These are phyloP conservation scores for Plantago coronopus DNA, from an alignment of 305 asterid genomes.

Conservation along the genomic window DNA sequence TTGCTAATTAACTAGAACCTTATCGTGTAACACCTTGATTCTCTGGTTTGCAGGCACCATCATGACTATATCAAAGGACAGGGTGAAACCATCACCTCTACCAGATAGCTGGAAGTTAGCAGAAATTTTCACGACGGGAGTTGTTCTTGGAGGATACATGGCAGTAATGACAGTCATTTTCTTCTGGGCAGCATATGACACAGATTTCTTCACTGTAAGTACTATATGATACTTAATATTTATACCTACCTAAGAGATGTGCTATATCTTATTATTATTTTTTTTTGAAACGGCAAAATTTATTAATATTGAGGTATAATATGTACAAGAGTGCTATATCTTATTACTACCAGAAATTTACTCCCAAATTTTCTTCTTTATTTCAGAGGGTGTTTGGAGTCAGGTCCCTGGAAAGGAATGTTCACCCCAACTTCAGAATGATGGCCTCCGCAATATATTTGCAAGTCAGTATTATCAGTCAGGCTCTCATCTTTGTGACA, in stretches of 20 bases:
- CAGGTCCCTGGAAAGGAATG: conserved; percentile 39
- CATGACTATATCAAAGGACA: conserved; percentile 79
- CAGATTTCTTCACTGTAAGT: conserved; percentile 59
- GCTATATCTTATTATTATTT: not conserved
- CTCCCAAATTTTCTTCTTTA: too few relatives aligned
- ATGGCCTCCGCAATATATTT: conserved; percentile 71
- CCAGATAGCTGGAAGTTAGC: conserved; percentile 83
- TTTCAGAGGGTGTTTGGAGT: conserved; percentile 58
- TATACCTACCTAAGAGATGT: not conserved
- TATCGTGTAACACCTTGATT: too few relatives aligned
- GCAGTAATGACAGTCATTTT: conserved; percentile 74
- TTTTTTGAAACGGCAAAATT: too few relatives aligned
- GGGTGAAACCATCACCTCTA: conserved; percentile 77
- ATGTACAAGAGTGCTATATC: not conserved
- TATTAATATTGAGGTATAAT: too few relatives aligned
- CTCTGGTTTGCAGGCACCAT: conserved; percentile 51
- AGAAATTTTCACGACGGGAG: conserved; percentile 67
- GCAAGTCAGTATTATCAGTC: conserved; percentile 76
- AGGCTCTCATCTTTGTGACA: conserved; percentile 69
- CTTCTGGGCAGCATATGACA: conserved; percentile 70
- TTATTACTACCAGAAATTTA: too few relatives aligned
- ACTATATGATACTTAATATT: too few relatives aligned
- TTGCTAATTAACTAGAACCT: not conserved
- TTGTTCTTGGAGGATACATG: conserved; percentile 64
- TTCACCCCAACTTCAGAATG: conserved; percentile 35